Percentiles rank a stretch among this genome's conserved stretches.
Evolutionary conservation across 2,329 filamentous ascomycete species (phyloP).

Genomic region (Botrytis deweyae): DNA sequence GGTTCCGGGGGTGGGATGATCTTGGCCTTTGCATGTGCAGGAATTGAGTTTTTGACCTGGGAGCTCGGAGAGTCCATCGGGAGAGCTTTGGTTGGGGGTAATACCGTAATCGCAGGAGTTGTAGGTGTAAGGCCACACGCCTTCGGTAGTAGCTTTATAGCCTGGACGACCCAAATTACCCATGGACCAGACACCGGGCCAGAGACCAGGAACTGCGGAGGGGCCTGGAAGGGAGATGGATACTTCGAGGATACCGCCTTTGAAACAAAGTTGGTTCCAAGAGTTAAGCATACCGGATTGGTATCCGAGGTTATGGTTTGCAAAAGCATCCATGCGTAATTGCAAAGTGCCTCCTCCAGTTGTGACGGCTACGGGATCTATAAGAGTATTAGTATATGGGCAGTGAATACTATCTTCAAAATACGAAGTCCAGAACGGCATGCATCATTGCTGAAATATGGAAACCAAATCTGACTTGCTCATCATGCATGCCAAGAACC

Average conservation of each 20-base stretch:
- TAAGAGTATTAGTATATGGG: not conserved
- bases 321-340: slow-evolving; percentile 47
- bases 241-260: slow-evolving; percentile 53
- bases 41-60: slow-evolving; percentile 68
- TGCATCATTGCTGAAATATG: not conserved
- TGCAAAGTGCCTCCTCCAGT: slow-evolving; percentile 49
- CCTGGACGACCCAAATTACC: slow-evolving; percentile 54
- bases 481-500: not conserved
- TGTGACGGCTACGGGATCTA: slow-evolving; percentile 47
- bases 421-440: too few species aligned
- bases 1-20: slow-evolving; percentile 64
- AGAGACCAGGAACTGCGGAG: slow-evolving; percentile 48
- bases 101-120: slow-evolving; percentile 60
- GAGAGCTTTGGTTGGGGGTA: slow-evolving; percentile 66
- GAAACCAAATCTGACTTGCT: not conserved
- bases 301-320: slow-evolving; percentile 47
- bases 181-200: slow-evolving; percentile 56
- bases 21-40: slow-evolving; percentile 61
- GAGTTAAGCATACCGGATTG: slow-evolving; percentile 53
- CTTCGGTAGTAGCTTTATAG: slow-evolving; percentile 52
- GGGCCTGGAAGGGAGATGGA: slow-evolving; percentile 53
- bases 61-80: slow-evolving; percentile 62
- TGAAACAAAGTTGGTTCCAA: slow-evolving; percentile 56
- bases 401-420: not conserved
- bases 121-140: slow-evolving; percentile 56